A percentile compares a stretch with the other conserved stretches of the same genome.
phyloP scores from a whole-genome alignment of 2,329 filamentous ascomycete genomes.

The Chalaropsis thielavioides region DNA sequence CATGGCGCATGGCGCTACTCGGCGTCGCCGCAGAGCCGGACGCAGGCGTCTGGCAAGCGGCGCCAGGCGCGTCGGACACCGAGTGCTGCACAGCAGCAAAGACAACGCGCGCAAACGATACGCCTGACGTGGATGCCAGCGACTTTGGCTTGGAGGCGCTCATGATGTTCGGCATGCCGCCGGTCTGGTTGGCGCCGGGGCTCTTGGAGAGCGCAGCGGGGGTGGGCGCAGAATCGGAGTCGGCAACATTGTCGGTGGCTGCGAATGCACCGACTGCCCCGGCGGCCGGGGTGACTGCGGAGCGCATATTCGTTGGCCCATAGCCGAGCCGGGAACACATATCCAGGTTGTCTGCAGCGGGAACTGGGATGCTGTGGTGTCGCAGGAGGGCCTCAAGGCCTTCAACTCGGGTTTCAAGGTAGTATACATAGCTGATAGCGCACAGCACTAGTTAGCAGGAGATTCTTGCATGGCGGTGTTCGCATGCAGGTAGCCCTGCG shows the following conservation, averaged over 20 bases:
- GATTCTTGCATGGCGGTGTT: not conserved
- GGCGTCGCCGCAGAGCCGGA: conserved; percentile 18
- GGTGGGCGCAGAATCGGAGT: not conserved
- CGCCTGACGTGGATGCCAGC: conserved; percentile 72
- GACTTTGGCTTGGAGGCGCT: conserved; percentile 66
- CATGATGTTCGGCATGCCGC: conserved; percentile 58
- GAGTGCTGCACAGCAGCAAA: conserved; percentile 79
- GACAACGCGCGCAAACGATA: conserved; percentile 87
- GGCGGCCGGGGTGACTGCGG: conserved; percentile 5
- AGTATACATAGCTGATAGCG: conserved; percentile 66
- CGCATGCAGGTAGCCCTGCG: no score
- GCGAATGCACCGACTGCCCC: not conserved
- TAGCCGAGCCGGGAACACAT: conserved; percentile 37
- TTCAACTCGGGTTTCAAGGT: conserved; percentile 72
- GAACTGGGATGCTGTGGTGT: conserved; percentile 55
- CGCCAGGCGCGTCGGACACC: conserved; percentile 32
- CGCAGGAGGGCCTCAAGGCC: conserved; percentile 67
- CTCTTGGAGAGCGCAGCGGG: not conserved
- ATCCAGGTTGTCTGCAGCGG: conserved; percentile 56
- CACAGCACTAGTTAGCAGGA: conserved; percentile 1
- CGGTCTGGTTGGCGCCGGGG: conserved; percentile 21
- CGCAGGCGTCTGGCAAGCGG: conserved; percentile 21
- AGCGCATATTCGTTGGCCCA: conserved; percentile 22
- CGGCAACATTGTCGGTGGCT: not conserved
- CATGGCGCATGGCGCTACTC: not conserved